Evolutionary conservation across 2,329 filamentous ascomycete species (phyloP).

Genomic region (Fusarium mexicanum): DNA sequence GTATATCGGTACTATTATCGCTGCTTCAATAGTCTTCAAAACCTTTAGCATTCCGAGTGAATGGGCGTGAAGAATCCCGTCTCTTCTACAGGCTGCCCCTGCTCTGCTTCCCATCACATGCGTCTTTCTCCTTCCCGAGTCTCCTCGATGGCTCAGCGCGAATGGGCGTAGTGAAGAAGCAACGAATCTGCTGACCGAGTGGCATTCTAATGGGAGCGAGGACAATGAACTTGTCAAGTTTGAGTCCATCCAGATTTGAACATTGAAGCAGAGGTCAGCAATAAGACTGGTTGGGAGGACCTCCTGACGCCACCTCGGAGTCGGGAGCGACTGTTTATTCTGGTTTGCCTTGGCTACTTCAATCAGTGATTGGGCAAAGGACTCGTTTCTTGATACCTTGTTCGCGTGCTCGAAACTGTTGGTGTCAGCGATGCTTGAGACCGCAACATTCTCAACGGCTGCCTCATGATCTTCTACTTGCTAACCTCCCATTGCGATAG

Average conservation of each 20-base stretch:
- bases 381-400: slow-evolving; percentile 25
- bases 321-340: slow-evolving; percentile 3
- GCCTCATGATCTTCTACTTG: slow-evolving; percentile 36
- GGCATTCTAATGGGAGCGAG: not conserved
- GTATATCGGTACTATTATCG: slow-evolving; percentile 56
- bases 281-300: slow-evolving; percentile 14
- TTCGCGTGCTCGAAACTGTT: slow-evolving; percentile 1
- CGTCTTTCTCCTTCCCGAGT: slow-evolving; percentile 66
- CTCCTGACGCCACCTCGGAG: slow-evolving; percentile 20
- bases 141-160: slow-evolving; percentile 66
- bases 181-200: slow-evolving; percentile 33
- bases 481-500: slow-evolving; percentile 26
- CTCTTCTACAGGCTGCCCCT: slow-evolving; percentile 34
- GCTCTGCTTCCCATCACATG: slow-evolving; percentile 28
- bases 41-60: slow-evolving; percentile 44
- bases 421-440: slow-evolving; percentile 7
- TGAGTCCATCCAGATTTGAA: slow-evolving; percentile 29
- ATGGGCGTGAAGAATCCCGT: slow-evolving; percentile 44
- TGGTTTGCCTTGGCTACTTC: slow-evolving; percentile 27
- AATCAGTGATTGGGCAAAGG: slow-evolving; percentile 32
- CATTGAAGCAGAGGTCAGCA: slow-evolving; percentile 23
- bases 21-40: slow-evolving; percentile 55
- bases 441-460: slow-evolving; percentile 32
- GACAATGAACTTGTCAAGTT: slow-evolving; percentile 8
- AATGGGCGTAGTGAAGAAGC: slow-evolving; percentile 50